Evolutionary conservation across 1,284 basidiomycete genomes (phyloP).

Genomic region (Schizophyllum amplum): DNA sequence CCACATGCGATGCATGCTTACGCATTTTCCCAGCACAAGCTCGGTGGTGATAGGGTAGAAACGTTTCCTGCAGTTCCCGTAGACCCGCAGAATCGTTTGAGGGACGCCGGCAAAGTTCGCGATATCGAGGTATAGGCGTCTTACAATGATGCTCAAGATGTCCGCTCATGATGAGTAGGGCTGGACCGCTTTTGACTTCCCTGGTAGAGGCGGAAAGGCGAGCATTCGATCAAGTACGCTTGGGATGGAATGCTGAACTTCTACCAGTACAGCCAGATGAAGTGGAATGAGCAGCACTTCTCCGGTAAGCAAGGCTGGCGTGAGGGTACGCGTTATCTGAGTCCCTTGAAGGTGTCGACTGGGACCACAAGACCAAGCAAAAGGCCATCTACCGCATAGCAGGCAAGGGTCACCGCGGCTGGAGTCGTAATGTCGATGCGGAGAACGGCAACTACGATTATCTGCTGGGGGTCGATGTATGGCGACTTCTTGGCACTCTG

Average conservation of each 20-base stretch:
- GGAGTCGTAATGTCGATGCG: constrained; percentile 61
- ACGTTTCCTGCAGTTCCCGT: constrained; percentile 71
- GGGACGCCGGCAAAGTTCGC: constrained; percentile 49
- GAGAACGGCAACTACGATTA: constrained; percentile 79
- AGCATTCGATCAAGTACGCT: constrained; percentile 18
- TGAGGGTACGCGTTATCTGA: neutral
- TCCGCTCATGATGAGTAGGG: constrained; percentile 34
- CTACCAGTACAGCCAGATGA: constrained; percentile 56
- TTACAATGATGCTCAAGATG: neutral
- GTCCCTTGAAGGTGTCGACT: constrained; percentile 62
- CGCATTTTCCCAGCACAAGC: constrained; percentile 46
- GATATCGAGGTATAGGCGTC: constrained; percentile 55
- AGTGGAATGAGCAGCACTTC: constrained; percentile 68
- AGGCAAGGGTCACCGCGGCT: constrained; percentile 49
- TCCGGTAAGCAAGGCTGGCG: constrained; percentile 38
- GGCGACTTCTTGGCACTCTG: constrained; percentile 14
- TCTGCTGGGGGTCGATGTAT: constrained; percentile 64
- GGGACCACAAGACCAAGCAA: constrained; percentile 64
- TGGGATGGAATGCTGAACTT: neutral
- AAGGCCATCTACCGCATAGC: constrained; percentile 58
- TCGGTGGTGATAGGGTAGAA: constrained; percentile 80
- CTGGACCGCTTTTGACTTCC: constrained; percentile 85
- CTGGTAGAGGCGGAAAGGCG: constrained; percentile 65
- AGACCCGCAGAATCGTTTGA: constrained; percentile 54
- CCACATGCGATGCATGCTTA: too few relatives aligned